phyloP scores from a whole-genome alignment of 345 rosid genomes.

The Acer campestre region DNA sequence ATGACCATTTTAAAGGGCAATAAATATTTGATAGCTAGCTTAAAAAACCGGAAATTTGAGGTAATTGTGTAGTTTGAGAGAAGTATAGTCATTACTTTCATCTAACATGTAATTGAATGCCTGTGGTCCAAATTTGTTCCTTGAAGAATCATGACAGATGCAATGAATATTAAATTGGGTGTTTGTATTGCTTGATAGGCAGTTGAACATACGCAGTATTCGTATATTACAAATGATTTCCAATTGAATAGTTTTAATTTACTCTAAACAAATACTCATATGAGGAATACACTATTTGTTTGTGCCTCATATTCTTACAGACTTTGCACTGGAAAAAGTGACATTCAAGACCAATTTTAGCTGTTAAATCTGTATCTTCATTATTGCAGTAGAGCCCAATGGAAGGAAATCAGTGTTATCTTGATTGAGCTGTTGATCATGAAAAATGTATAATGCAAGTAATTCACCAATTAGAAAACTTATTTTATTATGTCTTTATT shows the following conservation, averaged over 20 bases:
- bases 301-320: background rate
- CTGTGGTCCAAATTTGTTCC: background rate
- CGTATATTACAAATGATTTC: background rate
- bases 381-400: background rate
- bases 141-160: background rate
- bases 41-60: background rate
- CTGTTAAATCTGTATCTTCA: background rate
- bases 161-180: background rate
- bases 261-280: background rate
- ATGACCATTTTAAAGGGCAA: too few species aligned
- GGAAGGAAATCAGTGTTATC: background rate
- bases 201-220: background rate
- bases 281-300: background rate
- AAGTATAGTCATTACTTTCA: background rate
- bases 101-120: background rate
- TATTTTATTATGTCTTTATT: constrained; percentile 8
- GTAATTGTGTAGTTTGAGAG: background rate
- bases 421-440: background rate
- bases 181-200: background rate
- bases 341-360: background rate
- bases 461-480: background rate
- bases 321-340: background rate
- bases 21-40: too few species aligned
- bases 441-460: background rate
- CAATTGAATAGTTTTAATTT: background rate